Evolutionary conservation across 306 rosid genomes (phyloP).

Genomic region (Cotoneaster glaucophyllus): DNA sequence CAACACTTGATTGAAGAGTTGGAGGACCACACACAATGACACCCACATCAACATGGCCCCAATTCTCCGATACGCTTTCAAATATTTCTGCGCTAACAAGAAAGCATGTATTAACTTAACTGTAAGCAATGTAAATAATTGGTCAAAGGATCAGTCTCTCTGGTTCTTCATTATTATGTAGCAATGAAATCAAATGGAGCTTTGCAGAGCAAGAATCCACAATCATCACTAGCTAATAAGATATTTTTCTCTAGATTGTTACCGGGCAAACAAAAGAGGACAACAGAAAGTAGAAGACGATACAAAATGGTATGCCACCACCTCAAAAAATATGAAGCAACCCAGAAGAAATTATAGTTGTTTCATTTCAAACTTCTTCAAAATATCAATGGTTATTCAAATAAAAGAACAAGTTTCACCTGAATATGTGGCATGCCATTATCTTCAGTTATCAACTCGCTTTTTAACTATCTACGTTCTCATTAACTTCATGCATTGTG

Average conservation of each 20-base stretch:
- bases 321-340: neutral
- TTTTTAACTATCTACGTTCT: neutral
- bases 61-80: conserved; percentile 41
- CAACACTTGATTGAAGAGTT: conserved; percentile 75
- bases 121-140: neutral
- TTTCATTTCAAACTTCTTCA: neutral
- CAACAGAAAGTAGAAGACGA: neutral
- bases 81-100: conserved; percentile 54
- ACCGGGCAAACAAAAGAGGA: neutral
- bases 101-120: neutral
- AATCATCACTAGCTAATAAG: too few relatives aligned
- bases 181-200: too few relatives aligned
- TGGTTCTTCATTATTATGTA: too few relatives aligned
- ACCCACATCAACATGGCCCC: conserved; percentile 74
- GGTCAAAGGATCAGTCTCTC: too few relatives aligned
- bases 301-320: neutral
- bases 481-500: neutral
- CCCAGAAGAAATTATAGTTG: neutral
- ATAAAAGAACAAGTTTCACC: too few relatives aligned
- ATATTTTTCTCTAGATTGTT: too few relatives aligned
- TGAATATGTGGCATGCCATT: neutral
- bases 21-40: conserved; percentile 91
- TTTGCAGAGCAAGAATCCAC: too few relatives aligned
- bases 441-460: neutral
- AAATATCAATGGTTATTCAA: too few relatives aligned